Evolutionary conservation across 345 rosid species (phyloP).

Genomic region (Mangifera indica): DNA sequence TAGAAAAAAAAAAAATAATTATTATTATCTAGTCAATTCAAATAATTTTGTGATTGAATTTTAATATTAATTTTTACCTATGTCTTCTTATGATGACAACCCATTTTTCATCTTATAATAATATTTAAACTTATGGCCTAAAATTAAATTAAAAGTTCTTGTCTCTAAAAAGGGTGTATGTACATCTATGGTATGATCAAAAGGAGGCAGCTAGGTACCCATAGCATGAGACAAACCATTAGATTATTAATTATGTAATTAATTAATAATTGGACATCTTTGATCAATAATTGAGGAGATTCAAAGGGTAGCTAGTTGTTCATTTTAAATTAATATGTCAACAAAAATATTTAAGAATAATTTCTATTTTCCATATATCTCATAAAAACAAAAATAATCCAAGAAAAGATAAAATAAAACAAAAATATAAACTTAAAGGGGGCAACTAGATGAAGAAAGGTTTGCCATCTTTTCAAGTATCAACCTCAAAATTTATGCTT

Average conservation of each 20-base stretch:
- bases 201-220: conserved; percentile 24
- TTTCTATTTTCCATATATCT: not conserved
- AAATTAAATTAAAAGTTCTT: conserved; percentile 13
- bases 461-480: conserved; percentile 14
- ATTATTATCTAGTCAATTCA: conserved; percentile 16
- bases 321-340: too few relatives aligned
- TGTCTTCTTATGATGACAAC: conserved; percentile 27
- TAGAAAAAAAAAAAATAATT: too few relatives aligned
- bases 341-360: too few relatives aligned
- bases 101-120: conserved; percentile 21
- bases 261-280: not conserved
- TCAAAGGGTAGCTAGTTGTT: too few relatives aligned
- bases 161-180: conserved; percentile 43
- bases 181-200: conserved; percentile 26
- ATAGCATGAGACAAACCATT: conserved; percentile 8
- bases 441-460: too few relatives aligned
- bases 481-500: conserved; percentile 23
- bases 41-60: conserved; percentile 8
- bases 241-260: conserved; percentile 11
- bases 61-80: not conserved
- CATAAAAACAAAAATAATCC: too few relatives aligned
- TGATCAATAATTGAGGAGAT: not conserved
- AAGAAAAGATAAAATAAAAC: not conserved
- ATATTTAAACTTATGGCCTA: conserved; percentile 1
- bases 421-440: not conserved